Base-by-base conservation (phyloP, 2,329 filamentous ascomycete species). In the Chalaropsis thielavioides region DNA sequence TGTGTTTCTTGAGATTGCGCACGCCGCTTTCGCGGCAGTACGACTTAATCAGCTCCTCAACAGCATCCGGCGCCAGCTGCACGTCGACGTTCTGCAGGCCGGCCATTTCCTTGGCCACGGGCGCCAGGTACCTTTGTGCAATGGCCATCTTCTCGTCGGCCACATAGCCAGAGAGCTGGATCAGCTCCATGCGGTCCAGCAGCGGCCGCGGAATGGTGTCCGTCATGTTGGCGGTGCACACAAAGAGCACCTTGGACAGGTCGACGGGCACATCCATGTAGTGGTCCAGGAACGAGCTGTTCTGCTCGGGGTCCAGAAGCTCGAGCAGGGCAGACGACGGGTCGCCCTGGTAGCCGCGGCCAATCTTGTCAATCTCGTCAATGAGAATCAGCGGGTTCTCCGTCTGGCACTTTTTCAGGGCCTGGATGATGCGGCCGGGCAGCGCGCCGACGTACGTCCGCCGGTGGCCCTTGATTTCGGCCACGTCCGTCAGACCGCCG, bases 71-170 rank as follows among this genome's bases (percentile, higher is more conserved):
- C 68, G 85, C 87, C 54, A 99, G 80, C n/a, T 79, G 79, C n/a
- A 99, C 92, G 72, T 96, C 88, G 22, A 92, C 92, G 22, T 94
- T 83, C 73, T 95, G 90, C 68, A 99, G 78, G 35, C 94, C 94
- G 44, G 90, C 92, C 66, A 95, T 80, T 68, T 96, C 92, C 76
- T 95, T 95, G n/a, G 95, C 94, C 60, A 90, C 88, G 7, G 94
- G 94, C 0, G 90, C 89, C 31, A 99, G 83, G 72, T 99, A 99
- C 69, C 85, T 84, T 73, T 99, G 88, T 2, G 94, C 94, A 71
- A 99, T 99, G 2, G 94, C 92, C 85, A 95, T 96, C 81, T 99
- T 99, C 80, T 99, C 94, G 69, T 99, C 92, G 0, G 92, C 86
- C 62, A 99, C 92, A 72, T 99, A 99, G 11, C 94, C 94, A 43